Conservation (phyloP, 257 asterid genomes). For the Leonotis leonurus region DNA sequence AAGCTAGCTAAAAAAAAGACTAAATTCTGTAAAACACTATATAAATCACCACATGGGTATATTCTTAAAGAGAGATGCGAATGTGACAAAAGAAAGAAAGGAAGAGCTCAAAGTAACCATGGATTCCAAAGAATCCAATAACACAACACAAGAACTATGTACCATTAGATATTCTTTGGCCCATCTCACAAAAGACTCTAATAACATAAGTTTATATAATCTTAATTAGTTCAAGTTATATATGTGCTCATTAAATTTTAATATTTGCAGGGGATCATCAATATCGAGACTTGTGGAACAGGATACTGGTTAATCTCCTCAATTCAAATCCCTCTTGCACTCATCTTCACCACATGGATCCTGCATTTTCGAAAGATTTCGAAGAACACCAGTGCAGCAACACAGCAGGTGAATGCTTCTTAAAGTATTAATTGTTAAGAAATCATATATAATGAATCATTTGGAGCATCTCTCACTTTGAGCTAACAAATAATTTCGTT, state of each 20-base stretch:
- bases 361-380: slow-evolving; percentile 24
- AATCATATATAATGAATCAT: too few relatives aligned
- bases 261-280: slow-evolving; percentile 48
- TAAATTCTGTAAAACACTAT: neutral
- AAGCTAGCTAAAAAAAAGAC: neutral
- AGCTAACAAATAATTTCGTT: neutral
- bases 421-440: too few relatives aligned
- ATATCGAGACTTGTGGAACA: slow-evolving; percentile 62
- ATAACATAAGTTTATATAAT: too few relatives aligned
- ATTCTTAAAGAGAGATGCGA: slow-evolving; percentile 2
- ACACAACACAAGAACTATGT: too few relatives aligned
- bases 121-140: neutral
- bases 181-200: too few relatives aligned
- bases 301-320: slow-evolving; percentile 77
- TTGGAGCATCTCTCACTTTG: neutral
- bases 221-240: too few relatives aligned
- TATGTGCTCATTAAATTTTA: neutral
- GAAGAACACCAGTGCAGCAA: slow-evolving; percentile 12
- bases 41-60: neutral
- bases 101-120: neutral
- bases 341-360: slow-evolving; percentile 57
- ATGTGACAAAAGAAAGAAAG: neutral
- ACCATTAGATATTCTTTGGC: too few relatives aligned
- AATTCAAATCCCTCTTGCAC: slow-evolving; percentile 61
- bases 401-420: slow-evolving; percentile 47